Percentiles rank a stretch among this genome's conserved stretches.
phyloP scores from a whole-genome alignment of 345 rosid species.

The Eucalyptus urophylla region DNA sequence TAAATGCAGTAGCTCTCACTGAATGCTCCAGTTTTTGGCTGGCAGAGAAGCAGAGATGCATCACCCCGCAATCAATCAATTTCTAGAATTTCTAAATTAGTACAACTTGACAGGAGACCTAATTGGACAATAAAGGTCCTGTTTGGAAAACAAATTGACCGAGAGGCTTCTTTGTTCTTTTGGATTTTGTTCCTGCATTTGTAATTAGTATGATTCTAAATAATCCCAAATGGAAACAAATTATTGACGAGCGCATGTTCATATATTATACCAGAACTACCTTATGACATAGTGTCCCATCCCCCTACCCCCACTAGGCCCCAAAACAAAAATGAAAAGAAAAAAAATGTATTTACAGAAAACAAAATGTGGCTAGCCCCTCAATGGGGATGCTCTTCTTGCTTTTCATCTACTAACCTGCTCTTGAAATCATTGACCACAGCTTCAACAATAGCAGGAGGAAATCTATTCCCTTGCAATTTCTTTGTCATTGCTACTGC shows the following conservation, averaged over 20 bases:
- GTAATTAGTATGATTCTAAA: neutral
- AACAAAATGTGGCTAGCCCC: neutral
- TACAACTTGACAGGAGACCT: neutral
- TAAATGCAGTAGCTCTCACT: neutral
- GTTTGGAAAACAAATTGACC: neutral
- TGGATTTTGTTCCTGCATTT: neutral
- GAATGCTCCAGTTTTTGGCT: neutral
- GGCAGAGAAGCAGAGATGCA: neutral
- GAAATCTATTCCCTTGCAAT: conserved; percentile 43
- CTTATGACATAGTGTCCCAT: neutral
- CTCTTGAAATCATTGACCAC: conserved; percentile 38
- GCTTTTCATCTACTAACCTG: conserved; percentile 21
- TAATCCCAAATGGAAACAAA: neutral
- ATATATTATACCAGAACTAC: neutral
- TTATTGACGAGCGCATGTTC: neutral
- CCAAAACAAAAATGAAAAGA: neutral
- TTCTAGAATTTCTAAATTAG: neutral
- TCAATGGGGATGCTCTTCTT: neutral
- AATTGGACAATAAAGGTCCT: neutral
- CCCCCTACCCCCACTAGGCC: neutral
- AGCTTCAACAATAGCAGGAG: conserved; percentile 25
- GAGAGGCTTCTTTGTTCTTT: neutral
- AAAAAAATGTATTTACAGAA: neutral
- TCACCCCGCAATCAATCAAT: neutral
- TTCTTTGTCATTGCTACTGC: conserved; percentile 68